Evolutionary conservation across 2,329 filamentous ascomycete genomes (phyloP), one percentile per base, ranked within the genome.

Genomic region (Stylonectria norvegica): DNA sequence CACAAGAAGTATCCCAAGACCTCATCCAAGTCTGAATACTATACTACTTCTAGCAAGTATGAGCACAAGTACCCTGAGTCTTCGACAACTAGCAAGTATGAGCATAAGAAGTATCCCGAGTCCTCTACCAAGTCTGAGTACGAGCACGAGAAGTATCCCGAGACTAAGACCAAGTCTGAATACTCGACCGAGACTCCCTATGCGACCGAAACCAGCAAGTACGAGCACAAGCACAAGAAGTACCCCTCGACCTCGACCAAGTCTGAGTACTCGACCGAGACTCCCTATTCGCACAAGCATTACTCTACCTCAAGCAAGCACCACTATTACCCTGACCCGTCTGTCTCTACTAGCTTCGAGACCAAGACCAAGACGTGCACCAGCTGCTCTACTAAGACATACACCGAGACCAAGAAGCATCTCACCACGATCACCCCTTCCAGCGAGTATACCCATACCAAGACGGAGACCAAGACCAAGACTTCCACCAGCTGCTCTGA

Each of bases 331-430:
- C n/a, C n/a, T n/a, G n/a, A n/a, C n/a, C n/a, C n/a, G n/a, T n/a
- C n/a, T 60, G 57, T 45, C 57, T 53, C 55, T 56, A 60, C 43
- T 60, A 11, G 23, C 9, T 27, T 42, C 22, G 42, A 38, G 39
- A 54, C 42, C 38, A 48, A 37, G 57, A n/a, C n/a, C 53, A 60
- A 59, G 43, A 47, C 42, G 15, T 36, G 42, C 34, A 43, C 50
- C 45, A 41, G 45, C 20, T 53, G 44, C 37, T 18, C 46, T 15
- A 45, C 45, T 11, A 37, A 43, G 18, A 18, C 40, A 8, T 56
- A 49, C 42, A 38, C 43, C 20, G 25, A 37, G 23, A 31, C 19
- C n/a, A n/a, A n/a, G n/a, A n/a, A n/a, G n/a, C n/a, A n/a, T n/a
- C n/a, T n/a, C n/a, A n/a, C n/a, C n/a, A n/a, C n/a, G n/a, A n/a